These are phyloP conservation scores for Erodium maritimum DNA, from an alignment of 345 rosid genomes.

Conservation along the genomic window DNA sequence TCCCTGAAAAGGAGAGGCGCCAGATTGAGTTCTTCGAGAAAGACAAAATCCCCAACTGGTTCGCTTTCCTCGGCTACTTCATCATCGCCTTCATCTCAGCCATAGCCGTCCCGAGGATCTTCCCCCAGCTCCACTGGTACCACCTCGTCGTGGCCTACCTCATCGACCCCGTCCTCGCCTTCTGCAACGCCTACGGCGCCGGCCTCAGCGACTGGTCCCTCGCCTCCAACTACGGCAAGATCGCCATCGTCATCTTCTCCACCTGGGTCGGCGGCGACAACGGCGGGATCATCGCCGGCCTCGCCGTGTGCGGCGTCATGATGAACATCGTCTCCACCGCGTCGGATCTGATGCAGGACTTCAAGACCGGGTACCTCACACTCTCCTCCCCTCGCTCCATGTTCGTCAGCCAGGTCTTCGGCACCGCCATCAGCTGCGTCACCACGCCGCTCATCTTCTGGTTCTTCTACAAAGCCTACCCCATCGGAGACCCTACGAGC, in stretches of 20 bases:
- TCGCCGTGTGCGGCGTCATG: conserved; percentile 84
- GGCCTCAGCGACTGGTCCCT: conserved; percentile 90
- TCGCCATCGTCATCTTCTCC: conserved; percentile 65
- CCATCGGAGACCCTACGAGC: conserved; percentile 51
- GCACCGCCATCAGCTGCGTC: conserved; percentile 67
- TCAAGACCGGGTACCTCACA: conserved; percentile 86
- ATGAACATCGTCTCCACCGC: conserved; percentile 97
- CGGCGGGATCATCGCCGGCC: conserved; percentile 75
- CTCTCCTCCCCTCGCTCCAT: conserved; percentile 79
- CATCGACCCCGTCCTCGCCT: conserved; percentile 70
- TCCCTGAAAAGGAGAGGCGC: conserved; percentile 30
- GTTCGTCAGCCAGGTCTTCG: conserved; percentile 72
- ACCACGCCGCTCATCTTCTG: conserved; percentile 61
- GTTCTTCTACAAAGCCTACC: conserved; percentile 75
- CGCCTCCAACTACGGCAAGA: conserved; percentile 78
- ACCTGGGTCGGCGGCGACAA: conserved; percentile 56
- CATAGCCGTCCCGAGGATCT: conserved; percentile 48
- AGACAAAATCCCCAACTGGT: conserved; percentile 61
- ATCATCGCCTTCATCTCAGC: conserved; percentile 40
- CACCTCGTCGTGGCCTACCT: conserved; percentile 51
- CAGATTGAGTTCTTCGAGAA: conserved; percentile 50
- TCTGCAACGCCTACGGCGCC: conserved; percentile 84
- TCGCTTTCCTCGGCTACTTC: conserved; percentile 42
- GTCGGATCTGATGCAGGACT: conserved; percentile 83
- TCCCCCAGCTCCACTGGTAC: conserved; percentile 64